These are phyloP conservation scores for Melampsora americana DNA, from an alignment of 1,284 basidiomycete genomes.

Conservation along the genomic window DNA sequence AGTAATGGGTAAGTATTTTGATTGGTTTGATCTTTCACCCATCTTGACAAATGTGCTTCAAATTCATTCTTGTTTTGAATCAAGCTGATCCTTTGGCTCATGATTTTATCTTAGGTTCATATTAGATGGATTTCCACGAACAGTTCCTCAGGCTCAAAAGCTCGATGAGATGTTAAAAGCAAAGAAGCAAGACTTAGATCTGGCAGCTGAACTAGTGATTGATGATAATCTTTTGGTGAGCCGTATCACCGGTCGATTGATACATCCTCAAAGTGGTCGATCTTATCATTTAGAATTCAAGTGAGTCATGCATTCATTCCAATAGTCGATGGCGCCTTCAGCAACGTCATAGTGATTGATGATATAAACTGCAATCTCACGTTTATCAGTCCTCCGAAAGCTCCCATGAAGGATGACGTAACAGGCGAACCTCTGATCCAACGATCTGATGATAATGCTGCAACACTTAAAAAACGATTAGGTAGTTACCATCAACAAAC, in stretches of 20 bases:
- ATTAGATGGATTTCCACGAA: slow-evolving; percentile 96
- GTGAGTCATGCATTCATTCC: slow-evolving; percentile 60
- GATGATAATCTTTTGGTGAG: slow-evolving; percentile 93
- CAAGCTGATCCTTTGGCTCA: neutral
- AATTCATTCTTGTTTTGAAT: neutral
- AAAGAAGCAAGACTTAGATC: slow-evolving; percentile 78
- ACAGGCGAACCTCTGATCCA: slow-evolving; percentile 82
- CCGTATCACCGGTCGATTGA: slow-evolving; percentile 90
- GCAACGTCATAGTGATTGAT: neutral
- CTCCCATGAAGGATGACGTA: slow-evolving; percentile 84
- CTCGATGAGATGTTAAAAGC: slow-evolving; percentile 81
- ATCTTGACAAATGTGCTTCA: neutral
- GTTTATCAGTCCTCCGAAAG: slow-evolving; percentile 80
- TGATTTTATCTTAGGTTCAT: slow-evolving; percentile 70
- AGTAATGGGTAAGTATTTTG: slow-evolving; percentile 74
- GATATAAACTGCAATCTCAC: neutral
- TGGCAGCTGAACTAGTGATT: slow-evolving; percentile 86
- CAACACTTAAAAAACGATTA: slow-evolving; percentile 86
- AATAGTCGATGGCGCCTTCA: neutral
- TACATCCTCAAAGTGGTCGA: slow-evolving; percentile 83
- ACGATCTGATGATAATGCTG: slow-evolving; percentile 59
- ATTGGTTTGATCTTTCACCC: slow-evolving; percentile 43
- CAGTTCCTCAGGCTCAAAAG: slow-evolving; percentile 95
- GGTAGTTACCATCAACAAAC: slow-evolving; percentile 69
- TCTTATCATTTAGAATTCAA: slow-evolving; percentile 93